Evolutionary conservation across 352 stramenopile genomes (phyloP).

Genomic region (Globisporangium barbulae): DNA sequence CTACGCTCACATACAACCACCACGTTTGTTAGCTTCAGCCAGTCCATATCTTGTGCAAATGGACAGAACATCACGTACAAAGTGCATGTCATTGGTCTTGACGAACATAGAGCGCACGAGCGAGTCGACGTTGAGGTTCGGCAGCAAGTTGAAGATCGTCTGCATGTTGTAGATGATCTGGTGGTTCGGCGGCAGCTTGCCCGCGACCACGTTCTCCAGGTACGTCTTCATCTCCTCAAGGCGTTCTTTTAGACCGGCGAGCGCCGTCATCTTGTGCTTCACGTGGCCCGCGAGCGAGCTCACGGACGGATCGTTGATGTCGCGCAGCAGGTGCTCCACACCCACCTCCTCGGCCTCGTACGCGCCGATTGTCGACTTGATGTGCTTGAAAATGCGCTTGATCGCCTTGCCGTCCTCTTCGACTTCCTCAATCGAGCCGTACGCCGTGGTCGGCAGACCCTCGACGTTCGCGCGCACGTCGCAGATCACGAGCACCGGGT

Average conservation of each 20-base stretch:
- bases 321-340: conserved; percentile 98
- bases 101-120: conserved; percentile 97
- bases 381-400: conserved; percentile 97
- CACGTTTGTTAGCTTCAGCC: not conserved
- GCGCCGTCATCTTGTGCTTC: conserved; percentile 97
- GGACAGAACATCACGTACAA: conserved; percentile 61
- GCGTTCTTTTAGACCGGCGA: conserved; percentile 91
- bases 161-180: conserved; percentile 99
- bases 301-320: conserved; percentile 99
- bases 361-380: conserved; percentile 94
- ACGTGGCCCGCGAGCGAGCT: conserved; percentile 97
- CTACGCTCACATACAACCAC: conserved; percentile 25
- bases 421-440: conserved; percentile 97
- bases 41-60: not conserved
- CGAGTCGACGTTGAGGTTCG: conserved; percentile 98
- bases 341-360: conserved; percentile 96
- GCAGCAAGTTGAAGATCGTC: conserved; percentile 99
- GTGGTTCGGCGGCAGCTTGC: conserved; percentile 70
- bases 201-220: conserved; percentile 91
- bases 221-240: conserved; percentile 99
- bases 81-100: conserved; percentile 99
- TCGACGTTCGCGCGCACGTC: conserved; percentile 96
- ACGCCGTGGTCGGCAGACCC: conserved; percentile 96
- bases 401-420: conserved; percentile 95
- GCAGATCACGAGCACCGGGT: conserved; percentile 98